These are phyloP conservation scores for Ballota nigra DNA, from an alignment of 257 asterid genomes.

Conservation along the genomic window DNA sequence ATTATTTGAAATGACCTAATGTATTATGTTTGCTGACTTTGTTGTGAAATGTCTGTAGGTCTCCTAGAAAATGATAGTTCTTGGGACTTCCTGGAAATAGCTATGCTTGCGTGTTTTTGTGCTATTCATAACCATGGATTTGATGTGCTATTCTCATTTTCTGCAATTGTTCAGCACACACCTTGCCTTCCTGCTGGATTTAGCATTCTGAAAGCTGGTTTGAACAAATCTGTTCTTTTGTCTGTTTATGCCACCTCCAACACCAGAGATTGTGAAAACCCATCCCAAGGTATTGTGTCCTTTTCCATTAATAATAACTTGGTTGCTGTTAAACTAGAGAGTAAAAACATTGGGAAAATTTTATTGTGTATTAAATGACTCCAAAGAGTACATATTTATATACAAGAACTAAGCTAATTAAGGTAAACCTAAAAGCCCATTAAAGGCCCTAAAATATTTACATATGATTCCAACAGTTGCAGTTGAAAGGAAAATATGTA, in stretches of 20 bases:
- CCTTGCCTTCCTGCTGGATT: conserved; percentile 92
- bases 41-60: conserved; percentile 54
- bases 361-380: no score
- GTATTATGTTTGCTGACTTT: conserved; percentile 22
- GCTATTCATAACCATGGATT: conserved; percentile 92
- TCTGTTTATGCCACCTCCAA: conserved; percentile 91
- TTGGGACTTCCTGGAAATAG: conserved; percentile 83
- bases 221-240: conserved; percentile 95
- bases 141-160: conserved; percentile 84
- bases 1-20: background rate
- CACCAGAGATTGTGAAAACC: conserved; percentile 52
- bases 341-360: no score
- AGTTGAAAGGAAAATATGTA: background rate
- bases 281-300: conserved; percentile 69
- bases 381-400: no score
- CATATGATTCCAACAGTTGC: no score
- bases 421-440: no score
- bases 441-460: no score
- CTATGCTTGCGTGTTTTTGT: conserved; percentile 92
- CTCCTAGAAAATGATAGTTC: conserved; percentile 72
- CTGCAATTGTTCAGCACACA: conserved; percentile 83
- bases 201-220: conserved; percentile 94
- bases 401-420: no score
- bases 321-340: conserved; percentile 15
- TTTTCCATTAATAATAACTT: conserved; percentile 20